Conservation (phyloP, 306 rosid species). For the Vigna nakashimae region DNA sequence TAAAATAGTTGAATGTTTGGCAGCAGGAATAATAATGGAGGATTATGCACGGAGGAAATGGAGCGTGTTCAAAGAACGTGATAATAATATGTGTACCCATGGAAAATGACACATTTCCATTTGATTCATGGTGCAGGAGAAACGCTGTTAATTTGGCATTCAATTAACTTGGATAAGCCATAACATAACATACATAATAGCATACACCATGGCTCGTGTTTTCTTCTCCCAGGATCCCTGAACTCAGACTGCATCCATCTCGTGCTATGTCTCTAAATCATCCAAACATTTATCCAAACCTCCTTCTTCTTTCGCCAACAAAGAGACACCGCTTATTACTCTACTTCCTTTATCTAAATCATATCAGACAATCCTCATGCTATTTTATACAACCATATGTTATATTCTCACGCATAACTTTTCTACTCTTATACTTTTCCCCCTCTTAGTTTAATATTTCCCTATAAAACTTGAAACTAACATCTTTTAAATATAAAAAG, state of each 20-base stretch:
- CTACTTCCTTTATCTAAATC: no score
- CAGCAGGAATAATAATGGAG: neutral
- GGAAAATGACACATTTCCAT: slow-evolving; percentile 4
- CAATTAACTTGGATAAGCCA: no score
- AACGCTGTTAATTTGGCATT: slow-evolving; percentile 9
- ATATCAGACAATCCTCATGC: no score
- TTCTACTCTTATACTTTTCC: no score
- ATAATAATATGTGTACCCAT: neutral
- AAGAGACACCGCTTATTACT: no score
- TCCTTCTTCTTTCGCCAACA: neutral
- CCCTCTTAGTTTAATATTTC: no score
- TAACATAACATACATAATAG: no score
- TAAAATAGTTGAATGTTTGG: slow-evolving; percentile 9
- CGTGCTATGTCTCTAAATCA: neutral
- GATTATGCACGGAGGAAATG: slow-evolving; percentile 31
- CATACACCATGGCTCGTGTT: slow-evolving; percentile 19
- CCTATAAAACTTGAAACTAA: no score
- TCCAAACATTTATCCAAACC: neutral
- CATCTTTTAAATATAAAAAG: no score
- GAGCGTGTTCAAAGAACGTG: slow-evolving; percentile 16
- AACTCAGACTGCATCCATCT: neutral
- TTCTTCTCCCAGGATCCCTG: neutral
- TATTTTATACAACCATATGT: no score
- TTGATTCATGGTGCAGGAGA: neutral
- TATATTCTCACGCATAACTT: no score